Evolutionary conservation across 1,139 yeast species (phyloP).

Genomic region (Tardiomyces depauwii): DNA sequence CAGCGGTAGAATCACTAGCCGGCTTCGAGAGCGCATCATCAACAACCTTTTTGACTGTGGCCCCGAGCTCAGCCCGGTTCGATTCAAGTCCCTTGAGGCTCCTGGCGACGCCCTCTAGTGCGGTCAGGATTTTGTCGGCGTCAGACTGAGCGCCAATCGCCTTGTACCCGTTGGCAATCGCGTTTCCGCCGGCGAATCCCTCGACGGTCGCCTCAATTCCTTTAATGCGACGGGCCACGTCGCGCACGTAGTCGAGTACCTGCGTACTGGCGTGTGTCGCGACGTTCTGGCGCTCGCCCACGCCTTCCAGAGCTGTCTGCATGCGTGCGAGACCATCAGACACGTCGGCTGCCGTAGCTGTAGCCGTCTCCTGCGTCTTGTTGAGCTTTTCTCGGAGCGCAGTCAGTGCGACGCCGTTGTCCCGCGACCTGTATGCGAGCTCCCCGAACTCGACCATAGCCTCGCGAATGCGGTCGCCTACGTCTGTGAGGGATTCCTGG

Average conservation of each 20-base stretch:
- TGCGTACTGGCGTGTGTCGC: slow-evolving; percentile 14
- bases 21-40: neutral
- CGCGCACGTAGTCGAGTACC: slow-evolving; percentile 11
- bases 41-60: neutral
- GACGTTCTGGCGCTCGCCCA: slow-evolving; percentile 14
- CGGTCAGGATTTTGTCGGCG: neutral
- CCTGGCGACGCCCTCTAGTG: neutral
- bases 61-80: neutral
- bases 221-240: neutral
- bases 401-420: slow-evolving; percentile 31
- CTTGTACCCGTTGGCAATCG: neutral
- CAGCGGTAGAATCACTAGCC: neutral
- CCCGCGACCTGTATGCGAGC: slow-evolving; percentile 31
- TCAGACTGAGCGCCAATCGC: neutral
- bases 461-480: slow-evolving; percentile 28
- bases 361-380: slow-evolving; percentile 10
- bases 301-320: slow-evolving; percentile 12
- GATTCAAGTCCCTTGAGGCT: neutral
- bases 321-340: slow-evolving; percentile 13
- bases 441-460: slow-evolving; percentile 32
- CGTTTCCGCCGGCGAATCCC: neutral
- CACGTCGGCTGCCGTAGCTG: slow-evolving; percentile 9
- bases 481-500: slow-evolving; percentile 10
- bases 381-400: slow-evolving; percentile 19
- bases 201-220: neutral